Percentiles rank a stretch among this genome's conserved stretches.
phyloP scores from a whole-genome alignment of 2,329 filamentous ascomycete species.

The Xylariaceae sp. region DNA sequence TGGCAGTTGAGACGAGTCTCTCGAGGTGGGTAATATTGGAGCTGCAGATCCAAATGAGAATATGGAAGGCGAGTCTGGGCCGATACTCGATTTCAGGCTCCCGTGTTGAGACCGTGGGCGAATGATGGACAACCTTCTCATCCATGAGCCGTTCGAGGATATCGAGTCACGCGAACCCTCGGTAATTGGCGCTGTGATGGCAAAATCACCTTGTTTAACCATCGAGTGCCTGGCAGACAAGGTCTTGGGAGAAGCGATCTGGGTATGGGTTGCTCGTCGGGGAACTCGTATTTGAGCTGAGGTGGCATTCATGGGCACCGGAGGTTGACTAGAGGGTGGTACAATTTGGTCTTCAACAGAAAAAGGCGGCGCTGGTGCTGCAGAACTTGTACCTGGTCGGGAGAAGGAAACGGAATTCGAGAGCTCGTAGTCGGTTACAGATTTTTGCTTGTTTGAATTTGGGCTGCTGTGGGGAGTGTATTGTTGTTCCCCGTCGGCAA shows the following conservation, averaged over 20 bases:
- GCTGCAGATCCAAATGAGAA: constrained; percentile 71
- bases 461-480: constrained; percentile 41
- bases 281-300: constrained; percentile 38
- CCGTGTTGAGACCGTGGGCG: constrained; percentile 69
- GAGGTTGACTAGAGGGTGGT: constrained; percentile 32
- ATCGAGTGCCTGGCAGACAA: constrained; percentile 51
- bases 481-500: constrained; percentile 46
- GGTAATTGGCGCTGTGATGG: constrained; percentile 36
- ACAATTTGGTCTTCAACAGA: constrained; percentile 46
- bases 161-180: constrained; percentile 61
- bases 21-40: constrained; percentile 61
- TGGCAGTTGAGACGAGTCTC: constrained; percentile 52
- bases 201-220: constrained; percentile 39
- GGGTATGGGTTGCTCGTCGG: constrained; percentile 40
- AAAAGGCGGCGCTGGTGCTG: constrained; percentile 40
- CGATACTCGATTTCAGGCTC: constrained; percentile 68
- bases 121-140: constrained; percentile 70
- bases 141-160: constrained; percentile 72
- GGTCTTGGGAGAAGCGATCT: constrained; percentile 49
- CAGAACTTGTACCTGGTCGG: constrained; percentile 50
- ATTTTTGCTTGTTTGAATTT: constrained; percentile 42
- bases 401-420: constrained; percentile 39
- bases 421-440: constrained; percentile 43
- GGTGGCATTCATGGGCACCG: constrained; percentile 21
- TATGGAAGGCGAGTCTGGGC: constrained; percentile 69